A percentile compares a stretch with the other conserved stretches of the same genome.
phyloP scores from a whole-genome alignment of 23 red algal species.

The Cyanidiococcus yangmingshanensis region DNA sequence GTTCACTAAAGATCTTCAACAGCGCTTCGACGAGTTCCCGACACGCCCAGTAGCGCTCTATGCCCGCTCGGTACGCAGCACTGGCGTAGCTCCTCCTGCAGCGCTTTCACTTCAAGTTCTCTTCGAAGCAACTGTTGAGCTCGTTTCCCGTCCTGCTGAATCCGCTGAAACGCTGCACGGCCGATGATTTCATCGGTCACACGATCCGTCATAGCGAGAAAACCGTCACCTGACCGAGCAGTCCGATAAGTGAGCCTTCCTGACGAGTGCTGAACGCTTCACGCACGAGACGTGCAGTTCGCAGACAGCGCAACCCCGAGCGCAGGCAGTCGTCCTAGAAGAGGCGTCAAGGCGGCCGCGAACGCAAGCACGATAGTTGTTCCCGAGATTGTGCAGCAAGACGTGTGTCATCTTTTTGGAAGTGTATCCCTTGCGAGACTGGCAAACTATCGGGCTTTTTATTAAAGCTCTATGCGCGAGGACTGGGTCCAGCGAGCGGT shows the following conservation, averaged over 20 bases:
- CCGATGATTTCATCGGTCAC: background rate
- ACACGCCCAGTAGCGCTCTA: background rate
- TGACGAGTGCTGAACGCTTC: too few species aligned
- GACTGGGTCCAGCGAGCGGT: background rate
- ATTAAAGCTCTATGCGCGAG: constrained; percentile 16
- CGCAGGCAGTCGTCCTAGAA: too few species aligned
- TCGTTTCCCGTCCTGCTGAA: background rate
- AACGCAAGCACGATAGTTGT: too few species aligned
- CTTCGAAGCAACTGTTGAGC: background rate
- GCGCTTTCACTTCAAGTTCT: background rate
- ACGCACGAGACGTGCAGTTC: too few species aligned
- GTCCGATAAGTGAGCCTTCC: too few species aligned
- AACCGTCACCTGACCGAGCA: too few species aligned
- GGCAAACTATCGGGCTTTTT: too few species aligned
- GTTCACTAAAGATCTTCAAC: background rate
- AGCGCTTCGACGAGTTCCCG: background rate
- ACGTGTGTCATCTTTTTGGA: too few species aligned
- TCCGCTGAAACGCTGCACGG: background rate
- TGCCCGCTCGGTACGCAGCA: background rate
- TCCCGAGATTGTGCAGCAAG: too few species aligned
- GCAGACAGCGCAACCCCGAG: too few species aligned
- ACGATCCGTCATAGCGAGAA: background rate
- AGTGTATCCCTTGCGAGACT: too few species aligned
- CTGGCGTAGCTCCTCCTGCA: background rate
- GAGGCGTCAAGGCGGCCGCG: too few species aligned